Evolutionary conservation across 2,329 filamentous ascomycete genomes (phyloP), one percentile per base, ranked within the genome.

Genomic region (Capronia epimyces): DNA sequence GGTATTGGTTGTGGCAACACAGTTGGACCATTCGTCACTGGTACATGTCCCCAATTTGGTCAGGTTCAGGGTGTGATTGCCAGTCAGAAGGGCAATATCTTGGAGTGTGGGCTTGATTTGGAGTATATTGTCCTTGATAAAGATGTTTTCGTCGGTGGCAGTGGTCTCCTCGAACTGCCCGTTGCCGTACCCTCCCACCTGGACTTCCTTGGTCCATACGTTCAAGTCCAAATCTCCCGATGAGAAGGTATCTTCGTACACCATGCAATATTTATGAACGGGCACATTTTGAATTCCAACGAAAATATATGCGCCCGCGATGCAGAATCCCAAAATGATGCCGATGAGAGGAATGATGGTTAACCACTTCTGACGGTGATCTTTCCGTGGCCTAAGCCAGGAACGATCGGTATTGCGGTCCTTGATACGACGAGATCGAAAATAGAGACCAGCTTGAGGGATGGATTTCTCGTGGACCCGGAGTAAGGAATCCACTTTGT

Each of bases 341-440:
- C 87, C 87, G 16, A 88, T 64, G 36, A 89, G 64, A 1, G 87
- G 87, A 51, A 93, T 77, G 56, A 91, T 88, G 2, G 83, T 89
- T 6, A 88, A 82, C 87, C 87, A 93, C 72, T 89, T 93, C 75
- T 91, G 86, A 66, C 82, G 85, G 10, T 84, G 83, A 59, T 90
- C 84, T 50, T 75, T 81, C 64, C 82, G 83, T n/a, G 78, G 69
- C 29, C 84, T 69, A 10, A 58, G 56, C 88, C 88, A 93, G 10
- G 87, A 85, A 70, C 87, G 84, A 65, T 89, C 83, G 2, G 87
- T 68, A 43, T 79, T 27, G 91, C 78, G 54, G 86, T 74, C 52
- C 86, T 76, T 15, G 86, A 89, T 67, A 83, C 83, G 65, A 90
- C 50, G 50, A 32, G 50, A 49, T 15, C 46, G 46, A 43, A 53